Evolutionary conservation across 139 green algal species (phyloP), one percentile per base, ranked within the genome.

Genomic region (Edaphochlamys debaryana): DNA sequence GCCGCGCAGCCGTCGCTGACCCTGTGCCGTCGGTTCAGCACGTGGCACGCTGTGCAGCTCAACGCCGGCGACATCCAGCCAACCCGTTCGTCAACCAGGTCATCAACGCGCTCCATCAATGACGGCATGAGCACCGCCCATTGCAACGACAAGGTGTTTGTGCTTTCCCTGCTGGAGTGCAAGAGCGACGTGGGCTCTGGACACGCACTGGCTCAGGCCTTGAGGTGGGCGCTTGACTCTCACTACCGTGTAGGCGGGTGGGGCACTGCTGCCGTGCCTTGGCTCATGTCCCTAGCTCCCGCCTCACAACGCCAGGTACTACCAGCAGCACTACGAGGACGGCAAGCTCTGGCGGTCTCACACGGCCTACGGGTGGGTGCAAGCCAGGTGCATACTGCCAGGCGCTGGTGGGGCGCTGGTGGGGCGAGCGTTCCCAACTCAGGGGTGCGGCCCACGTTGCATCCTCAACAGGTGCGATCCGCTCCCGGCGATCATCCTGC

Each of bases 241-340:
- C 13, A 13, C 45, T 22, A 9, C 45, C 9, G 45, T 9, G 45
- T 9, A 9, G 13, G 45, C 45, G 9, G 9, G 45, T 54, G 45
- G 45, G 45, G 45, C 45, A 54, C 45, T 13, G 13, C 45, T 54
- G 9, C 13, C 45, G 13, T 54, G 13, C 45, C 45, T 22, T 13
- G 45, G 11, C 45, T 54, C 13, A 9, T 54, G 11, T 13, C 45
- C 11, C 11, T 54, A 13, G 11, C 45, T 54, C 45, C 45, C 45
- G 11, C 45, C 45, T 54, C 13, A 13, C 13, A 54, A 62, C n/a
- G n/a, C n/a, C 52, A 50, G 66, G 37, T 50, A 71, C 66, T 52
- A 52, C 66, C 66, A 71, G 37, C 37, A 52, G 66, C 37, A 50
- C 66, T 71, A 71, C 66, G 6, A 50, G 66, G 37, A 71, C 66